Evolutionary conservation across 2,329 filamentous ascomycete species (phyloP).

Genomic region (Akanthomyces lecanii): DNA sequence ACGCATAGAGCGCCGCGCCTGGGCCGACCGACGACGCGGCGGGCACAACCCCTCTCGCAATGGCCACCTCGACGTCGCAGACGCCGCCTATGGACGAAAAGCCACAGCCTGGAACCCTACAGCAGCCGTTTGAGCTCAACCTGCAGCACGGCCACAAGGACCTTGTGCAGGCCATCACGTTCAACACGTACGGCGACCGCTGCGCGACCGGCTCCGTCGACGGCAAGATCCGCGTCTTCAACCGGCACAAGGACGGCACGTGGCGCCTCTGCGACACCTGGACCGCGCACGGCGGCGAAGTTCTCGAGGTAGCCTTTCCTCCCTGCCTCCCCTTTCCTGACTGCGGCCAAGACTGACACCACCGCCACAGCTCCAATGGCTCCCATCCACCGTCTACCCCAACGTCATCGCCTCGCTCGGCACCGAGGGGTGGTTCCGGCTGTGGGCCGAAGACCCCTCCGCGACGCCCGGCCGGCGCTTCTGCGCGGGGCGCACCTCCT

Average conservation of each 20-base stretch:
- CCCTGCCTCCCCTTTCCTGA: neutral
- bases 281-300: constrained; percentile 85
- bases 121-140: constrained; percentile 52
- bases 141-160: constrained; percentile 74
- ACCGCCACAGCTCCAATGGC: constrained; percentile 73
- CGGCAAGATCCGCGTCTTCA: constrained; percentile 89
- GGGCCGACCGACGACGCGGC: neutral
- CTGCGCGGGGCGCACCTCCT: constrained; percentile 53
- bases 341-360: too few species aligned
- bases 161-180: constrained; percentile 77
- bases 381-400: constrained; percentile 81
- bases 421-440: constrained; percentile 82
- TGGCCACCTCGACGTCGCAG: constrained; percentile 31
- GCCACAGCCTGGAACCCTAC: constrained; percentile 18
- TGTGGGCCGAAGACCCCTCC: constrained; percentile 88
- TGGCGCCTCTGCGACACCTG: constrained; percentile 85
- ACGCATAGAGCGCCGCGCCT: too few species aligned
- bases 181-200: constrained; percentile 88
- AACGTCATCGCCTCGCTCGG: constrained; percentile 83
- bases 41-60: constrained; percentile 16
- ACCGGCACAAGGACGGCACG: constrained; percentile 69
- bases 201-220: constrained; percentile 90
- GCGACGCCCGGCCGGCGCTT: constrained; percentile 79
- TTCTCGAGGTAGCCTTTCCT: constrained; percentile 62
- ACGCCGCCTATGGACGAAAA: constrained; percentile 36